Evolutionary conservation across 768 basidiomycete species (phyloP).

Genomic region (Polyporus arcularius): DNA sequence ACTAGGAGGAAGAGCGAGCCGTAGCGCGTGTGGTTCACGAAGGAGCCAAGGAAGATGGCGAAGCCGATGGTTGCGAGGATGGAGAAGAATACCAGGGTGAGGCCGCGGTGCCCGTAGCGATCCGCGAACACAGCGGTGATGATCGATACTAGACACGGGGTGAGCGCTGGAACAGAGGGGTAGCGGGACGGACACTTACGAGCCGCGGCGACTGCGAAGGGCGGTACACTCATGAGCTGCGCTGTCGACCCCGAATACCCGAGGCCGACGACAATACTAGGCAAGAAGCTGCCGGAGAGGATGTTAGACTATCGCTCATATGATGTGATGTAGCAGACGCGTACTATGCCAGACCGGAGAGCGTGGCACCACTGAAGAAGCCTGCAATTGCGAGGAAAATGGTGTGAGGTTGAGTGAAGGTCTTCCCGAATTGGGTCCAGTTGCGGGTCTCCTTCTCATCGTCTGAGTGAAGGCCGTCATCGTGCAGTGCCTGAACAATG

Average conservation of each 20-base stretch:
- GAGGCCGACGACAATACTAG: slow-evolving; percentile 29
- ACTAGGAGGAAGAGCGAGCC: slow-evolving; percentile 58
- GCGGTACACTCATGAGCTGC: slow-evolving; percentile 36
- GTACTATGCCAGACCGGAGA: slow-evolving; percentile 31
- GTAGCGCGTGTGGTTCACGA: slow-evolving; percentile 45
- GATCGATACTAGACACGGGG: slow-evolving; percentile 35
- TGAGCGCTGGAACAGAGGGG: not conserved
- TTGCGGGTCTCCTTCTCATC: slow-evolving; percentile 52
- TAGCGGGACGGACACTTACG: slow-evolving; percentile 10
- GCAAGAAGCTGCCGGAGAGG: slow-evolving; percentile 22
- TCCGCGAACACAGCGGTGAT: slow-evolving; percentile 53
- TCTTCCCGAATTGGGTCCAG: slow-evolving; percentile 55
- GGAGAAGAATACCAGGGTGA: slow-evolving; percentile 45
- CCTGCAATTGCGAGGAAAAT: slow-evolving; percentile 50
- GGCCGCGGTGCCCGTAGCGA: slow-evolving; percentile 50
- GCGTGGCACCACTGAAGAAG: slow-evolving; percentile 51
- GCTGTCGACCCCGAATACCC: slow-evolving; percentile 30
- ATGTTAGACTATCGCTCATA: not conserved
- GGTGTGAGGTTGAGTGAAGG: slow-evolving; percentile 55
- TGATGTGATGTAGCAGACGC: not conserved
- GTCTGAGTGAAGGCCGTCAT: slow-evolving; percentile 32
- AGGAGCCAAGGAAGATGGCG: slow-evolving; percentile 54
- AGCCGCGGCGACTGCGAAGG: slow-evolving; percentile 32
- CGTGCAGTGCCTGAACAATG: not conserved
- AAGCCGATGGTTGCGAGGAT: slow-evolving; percentile 51